Evolutionary conservation across 108 stramenopile genomes (phyloP), one percentile per base, ranked within the genome.

Genomic region (Nitzschia sp.): DNA sequence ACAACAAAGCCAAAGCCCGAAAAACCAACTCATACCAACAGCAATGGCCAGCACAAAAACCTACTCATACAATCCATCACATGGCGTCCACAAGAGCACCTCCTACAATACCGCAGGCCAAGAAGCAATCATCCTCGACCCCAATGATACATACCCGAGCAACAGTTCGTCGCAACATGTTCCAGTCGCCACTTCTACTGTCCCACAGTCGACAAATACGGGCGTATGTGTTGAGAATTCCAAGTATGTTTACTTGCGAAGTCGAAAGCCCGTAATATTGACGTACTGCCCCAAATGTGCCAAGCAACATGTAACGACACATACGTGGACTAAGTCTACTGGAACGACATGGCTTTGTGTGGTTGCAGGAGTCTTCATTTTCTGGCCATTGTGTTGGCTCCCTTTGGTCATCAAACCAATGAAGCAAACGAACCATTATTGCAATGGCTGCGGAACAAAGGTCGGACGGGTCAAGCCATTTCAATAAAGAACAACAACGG

Each of bases 351-450:
- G 57, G 38, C 19, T 30, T 18, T 58, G 57, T 27, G 68, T 70
- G 11, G 35, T 23, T 18, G 57, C 34, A 17, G 68, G 68, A 46
- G 56, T 55, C 26, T 31, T 70, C 27, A 34, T 59, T 47, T 70
- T 70, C 58, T 70, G 53, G 45, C 68, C 68, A 9, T 30, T 70
- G 18, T 70, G 68, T 29, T 70, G 68, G 68, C 17, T 70, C 5
- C 68, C 68, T 2, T 35, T 70, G 45, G 45, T 58, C 8, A 46
- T 70, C 28, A 55, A 23, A 18, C 17, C 27, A 17, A 42, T 59
- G 68, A 70, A 70, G 27, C 53, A 70, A 34, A 70, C 68, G 6
- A 55, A 70, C 47, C 68, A 70, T 46, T 70, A 70, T 25, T 70
- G 68, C 28, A 17, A 46, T 15, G 47, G 23, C 0, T 70, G 68